Evolutionary conservation across 2,329 filamentous ascomycete species (phyloP), one percentile per base, ranked within the genome.

Genomic region (Alternaria viburni): DNA sequence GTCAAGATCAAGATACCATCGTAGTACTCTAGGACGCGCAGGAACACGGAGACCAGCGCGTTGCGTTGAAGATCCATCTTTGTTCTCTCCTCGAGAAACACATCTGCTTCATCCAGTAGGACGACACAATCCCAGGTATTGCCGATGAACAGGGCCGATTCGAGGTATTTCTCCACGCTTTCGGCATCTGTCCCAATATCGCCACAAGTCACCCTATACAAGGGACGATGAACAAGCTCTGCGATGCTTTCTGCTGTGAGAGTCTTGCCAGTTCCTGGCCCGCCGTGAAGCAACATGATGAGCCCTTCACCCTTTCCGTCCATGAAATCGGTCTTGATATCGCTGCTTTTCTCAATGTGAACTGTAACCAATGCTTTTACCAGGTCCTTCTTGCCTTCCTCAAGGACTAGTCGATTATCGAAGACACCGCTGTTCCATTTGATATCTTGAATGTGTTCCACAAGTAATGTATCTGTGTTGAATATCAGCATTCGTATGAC

Each of bases 1-100:
- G 82, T 83, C 3, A 84, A 64, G 64, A 83, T 81, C 64, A 83
- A 68, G 21, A 83, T 80, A 3, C 82, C 82, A 13, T 76, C 64
- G 63, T 79, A 82, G 61, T 82, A 83, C 32, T 83, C 81, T 11
- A 83, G 63, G 0, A 75, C 65, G 2, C 82, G 74, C 3, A 83
- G 65, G 30, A 74, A 67, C 3, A 74, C 66, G 3, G 66, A 71
- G 1, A 74, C 67, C 2, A 73, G 55, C 3, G 69, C 65, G 32
- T 73, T 74, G 6, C 69, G 58, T 21, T 70, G 59, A 1, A 74
- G 23, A 25, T 66, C 67, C 2, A 43, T 51, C 17, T 56, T 30
- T 3, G 26, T 65, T 3, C 86, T 83, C 51, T 81, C 74, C 73
- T 87, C 84, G 5, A 89, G 82, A 73, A 87, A 88, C 11, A 88